Evolutionary conservation across 2,329 filamentous ascomycete genomes (phyloP).

Genomic region (Aspergillus hiratsukae): DNA sequence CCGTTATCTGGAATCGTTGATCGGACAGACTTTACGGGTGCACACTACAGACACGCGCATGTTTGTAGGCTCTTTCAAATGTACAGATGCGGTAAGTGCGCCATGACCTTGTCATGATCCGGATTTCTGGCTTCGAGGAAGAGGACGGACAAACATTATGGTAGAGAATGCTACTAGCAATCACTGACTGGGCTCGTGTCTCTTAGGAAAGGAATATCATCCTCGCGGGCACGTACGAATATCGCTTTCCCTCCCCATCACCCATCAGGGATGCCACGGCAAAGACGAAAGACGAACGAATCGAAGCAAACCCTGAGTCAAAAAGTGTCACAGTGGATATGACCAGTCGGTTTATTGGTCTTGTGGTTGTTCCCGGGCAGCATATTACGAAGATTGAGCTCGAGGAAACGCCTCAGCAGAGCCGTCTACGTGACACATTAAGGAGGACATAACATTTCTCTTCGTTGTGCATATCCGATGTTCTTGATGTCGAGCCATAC

Average conservation of each 20-base stretch:
- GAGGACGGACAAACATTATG: neutral
- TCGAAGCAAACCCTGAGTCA: conserved; percentile 12
- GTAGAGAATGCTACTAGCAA: neutral
- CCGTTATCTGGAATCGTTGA: conserved; percentile 51
- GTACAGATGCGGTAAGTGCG: conserved; percentile 75
- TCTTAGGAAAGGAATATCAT: conserved; percentile 81
- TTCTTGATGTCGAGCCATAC: neutral
- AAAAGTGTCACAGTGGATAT: conserved; percentile 60
- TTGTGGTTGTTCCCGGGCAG: conserved; percentile 83
- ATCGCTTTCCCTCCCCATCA: conserved; percentile 65
- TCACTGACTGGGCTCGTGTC: conserved; percentile 12
- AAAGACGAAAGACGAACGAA: conserved; percentile 20
- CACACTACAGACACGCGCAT: conserved; percentile 78
- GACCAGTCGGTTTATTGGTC: conserved; percentile 78
- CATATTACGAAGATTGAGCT: conserved; percentile 85
- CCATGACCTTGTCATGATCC: conserved; percentile 1
- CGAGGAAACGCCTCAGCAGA: conserved; percentile 54
- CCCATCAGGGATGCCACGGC: conserved; percentile 42
- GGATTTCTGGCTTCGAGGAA: neutral
- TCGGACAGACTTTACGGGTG: conserved; percentile 75
- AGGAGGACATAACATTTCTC: conserved; percentile 9
- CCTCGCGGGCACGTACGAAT: conserved; percentile 80
- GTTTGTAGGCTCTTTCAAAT: conserved; percentile 89
- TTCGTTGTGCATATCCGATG: neutral
- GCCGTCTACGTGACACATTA: conserved; percentile 16